Conservation (phyloP, 345 rosid genomes). For the Zanthoxylum bungeanum region DNA sequence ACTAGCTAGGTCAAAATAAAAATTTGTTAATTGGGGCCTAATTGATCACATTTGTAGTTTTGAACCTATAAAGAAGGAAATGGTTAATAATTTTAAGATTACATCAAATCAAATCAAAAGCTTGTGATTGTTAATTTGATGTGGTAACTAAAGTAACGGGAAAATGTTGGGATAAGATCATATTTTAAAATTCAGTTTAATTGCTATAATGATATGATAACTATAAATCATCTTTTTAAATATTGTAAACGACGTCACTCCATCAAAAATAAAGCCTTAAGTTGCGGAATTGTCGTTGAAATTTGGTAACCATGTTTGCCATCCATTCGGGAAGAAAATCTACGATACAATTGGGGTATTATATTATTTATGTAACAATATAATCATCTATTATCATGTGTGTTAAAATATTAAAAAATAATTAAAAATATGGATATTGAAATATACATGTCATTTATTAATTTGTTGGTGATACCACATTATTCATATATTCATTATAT, state of each 20-base stretch:
- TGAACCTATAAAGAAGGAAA: not conserved
- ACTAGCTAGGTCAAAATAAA: no score
- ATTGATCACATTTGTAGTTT: not conserved
- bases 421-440: no score
- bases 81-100: not conserved
- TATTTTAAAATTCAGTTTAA: not conserved
- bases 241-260: constrained; percentile 24
- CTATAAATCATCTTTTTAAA: not conserved
- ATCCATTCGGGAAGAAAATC: not conserved
- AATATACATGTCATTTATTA: no score
- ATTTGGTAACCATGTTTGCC: constrained; percentile 11
- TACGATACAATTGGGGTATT: no score
- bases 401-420: no score
- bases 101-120: not conserved
- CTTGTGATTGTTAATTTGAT: constrained; percentile 1
- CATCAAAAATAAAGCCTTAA: constrained; percentile 33
- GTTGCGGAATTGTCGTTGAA: constrained; percentile 30
- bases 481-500: no score
- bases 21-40: no score
- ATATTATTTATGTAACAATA: no score
- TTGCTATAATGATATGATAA: not conserved
- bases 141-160: not conserved
- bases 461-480: no score
- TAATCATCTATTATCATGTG: no score
- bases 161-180: constrained; percentile 3